These are phyloP conservation scores for Vicia faba DNA, from an alignment of 306 rosid genomes.

Conservation along the genomic window DNA sequence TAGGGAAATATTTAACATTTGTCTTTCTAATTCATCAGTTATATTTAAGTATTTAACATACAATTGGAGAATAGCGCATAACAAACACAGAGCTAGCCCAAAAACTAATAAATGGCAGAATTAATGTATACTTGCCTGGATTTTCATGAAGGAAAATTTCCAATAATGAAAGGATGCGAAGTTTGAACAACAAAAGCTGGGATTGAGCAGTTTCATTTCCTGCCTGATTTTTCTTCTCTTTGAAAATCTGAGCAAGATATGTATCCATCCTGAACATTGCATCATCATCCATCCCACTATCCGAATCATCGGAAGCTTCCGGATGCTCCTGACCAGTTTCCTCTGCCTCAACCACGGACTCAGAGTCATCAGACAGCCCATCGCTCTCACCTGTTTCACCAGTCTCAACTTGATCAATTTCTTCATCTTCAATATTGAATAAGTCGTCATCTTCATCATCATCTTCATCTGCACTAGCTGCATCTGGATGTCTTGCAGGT, in stretches of 20 bases:
- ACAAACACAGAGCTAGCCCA: conserved; percentile 7
- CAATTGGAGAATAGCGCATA: neutral
- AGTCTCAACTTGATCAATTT: conserved; percentile 69
- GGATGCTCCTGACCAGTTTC: conserved; percentile 50
- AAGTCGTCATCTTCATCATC: conserved; percentile 69
- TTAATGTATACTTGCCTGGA: conserved; percentile 58
- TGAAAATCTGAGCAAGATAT: conserved; percentile 79
- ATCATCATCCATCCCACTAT: conserved; percentile 98
- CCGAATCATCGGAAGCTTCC: conserved; percentile 86
- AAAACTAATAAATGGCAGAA: conserved; percentile 8
- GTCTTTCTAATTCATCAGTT: neutral
- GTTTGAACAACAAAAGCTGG: conserved; percentile 87
- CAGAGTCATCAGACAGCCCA: conserved; percentile 84
- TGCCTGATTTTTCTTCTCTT: conserved; percentile 73
- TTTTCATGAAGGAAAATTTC: conserved; percentile 94
- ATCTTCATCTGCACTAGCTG: conserved; percentile 55
- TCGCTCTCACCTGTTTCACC: conserved; percentile 83
- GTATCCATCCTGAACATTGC: conserved; percentile 93
- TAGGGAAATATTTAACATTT: neutral
- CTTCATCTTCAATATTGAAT: conserved; percentile 78
- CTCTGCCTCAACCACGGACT: conserved; percentile 60
- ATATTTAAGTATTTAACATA: too few species aligned
- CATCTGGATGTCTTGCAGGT: conserved; percentile 77
- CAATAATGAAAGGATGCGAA: conserved; percentile 85
- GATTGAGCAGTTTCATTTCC: conserved; percentile 87